Conservation (phyloP, 2,329 filamentous ascomycete species). For the Penicillium sp. region DNA sequence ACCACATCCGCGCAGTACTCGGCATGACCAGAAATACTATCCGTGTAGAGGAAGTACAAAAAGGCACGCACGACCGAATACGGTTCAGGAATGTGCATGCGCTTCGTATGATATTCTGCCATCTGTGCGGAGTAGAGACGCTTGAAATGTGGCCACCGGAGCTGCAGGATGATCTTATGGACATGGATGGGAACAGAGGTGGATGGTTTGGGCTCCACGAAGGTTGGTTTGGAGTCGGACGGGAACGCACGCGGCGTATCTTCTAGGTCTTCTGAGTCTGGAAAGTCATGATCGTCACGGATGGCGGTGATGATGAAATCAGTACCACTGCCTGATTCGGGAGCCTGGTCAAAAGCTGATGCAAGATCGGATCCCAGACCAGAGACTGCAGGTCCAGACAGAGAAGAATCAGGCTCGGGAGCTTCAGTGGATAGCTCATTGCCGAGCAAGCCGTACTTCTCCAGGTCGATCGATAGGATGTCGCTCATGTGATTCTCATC, state of each 20-base stretch:
- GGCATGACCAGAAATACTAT: conserved; percentile 66
- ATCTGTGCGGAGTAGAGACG: conserved; percentile 90
- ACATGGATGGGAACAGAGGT: conserved; percentile 86
- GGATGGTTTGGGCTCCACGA: conserved; percentile 33
- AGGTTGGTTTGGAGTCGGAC: conserved; percentile 27
- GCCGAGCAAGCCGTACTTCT: conserved; percentile 83
- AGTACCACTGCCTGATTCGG: conserved; percentile 76
- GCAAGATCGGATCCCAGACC: conserved; percentile 81
- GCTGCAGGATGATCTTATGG: conserved; percentile 87
- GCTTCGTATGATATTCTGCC: conserved; percentile 94
- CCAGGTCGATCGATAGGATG: conserved; percentile 87
- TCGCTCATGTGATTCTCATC: conserved; percentile 92
- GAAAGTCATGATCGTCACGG: conserved; percentile 54
- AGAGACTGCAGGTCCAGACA: conserved; percentile 48
- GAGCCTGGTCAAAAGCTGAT: conserved; percentile 77
- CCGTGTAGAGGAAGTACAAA: conserved; percentile 92
- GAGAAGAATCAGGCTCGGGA: conserved; percentile 44
- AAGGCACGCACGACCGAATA: conserved; percentile 93
- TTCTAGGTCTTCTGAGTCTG: conserved; percentile 50
- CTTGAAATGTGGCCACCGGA: conserved; percentile 94
- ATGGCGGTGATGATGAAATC: conserved; percentile 90
- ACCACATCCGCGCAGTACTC: conserved; percentile 60
- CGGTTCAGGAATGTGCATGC: conserved; percentile 96
- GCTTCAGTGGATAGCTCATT: conserved; percentile 62
- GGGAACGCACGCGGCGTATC: conserved; percentile 32